Evolutionary conservation across 768 basidiomycete genomes (phyloP).

Genomic region (Gymnopilus dilepis): DNA sequence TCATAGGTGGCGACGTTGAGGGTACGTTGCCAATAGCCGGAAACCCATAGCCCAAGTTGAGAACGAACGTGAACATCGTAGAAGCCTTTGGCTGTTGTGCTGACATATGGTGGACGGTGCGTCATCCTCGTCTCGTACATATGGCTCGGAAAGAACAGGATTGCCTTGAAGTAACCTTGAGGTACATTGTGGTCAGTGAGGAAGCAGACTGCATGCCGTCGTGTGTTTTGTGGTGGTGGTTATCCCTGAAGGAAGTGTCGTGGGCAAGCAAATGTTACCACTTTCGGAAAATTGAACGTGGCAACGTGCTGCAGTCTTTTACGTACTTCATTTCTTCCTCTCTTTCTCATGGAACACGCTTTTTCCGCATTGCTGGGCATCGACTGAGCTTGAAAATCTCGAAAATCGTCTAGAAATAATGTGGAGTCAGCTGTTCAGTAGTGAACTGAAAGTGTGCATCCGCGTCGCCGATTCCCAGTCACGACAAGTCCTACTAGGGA

Average conservation of each 20-base stretch:
- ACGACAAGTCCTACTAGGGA: no score
- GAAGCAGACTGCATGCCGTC: neutral
- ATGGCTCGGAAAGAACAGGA: neutral
- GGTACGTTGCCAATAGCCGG: neutral
- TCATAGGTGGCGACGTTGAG: neutral
- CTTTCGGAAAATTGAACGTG: neutral
- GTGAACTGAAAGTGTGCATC: neutral
- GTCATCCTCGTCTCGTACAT: neutral
- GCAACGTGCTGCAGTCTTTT: slow-evolving; percentile 6
- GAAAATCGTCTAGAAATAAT: neutral
- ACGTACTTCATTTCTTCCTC: neutral
- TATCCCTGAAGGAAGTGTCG: slow-evolving; percentile 2
- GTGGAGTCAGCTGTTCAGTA: neutral
- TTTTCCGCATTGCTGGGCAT: neutral
- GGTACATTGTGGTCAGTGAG: neutral
- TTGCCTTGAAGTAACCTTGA: slow-evolving; percentile 9
- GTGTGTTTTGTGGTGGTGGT: neutral
- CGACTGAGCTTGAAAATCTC: neutral
- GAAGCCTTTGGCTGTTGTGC: neutral
- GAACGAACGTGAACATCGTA: neutral
- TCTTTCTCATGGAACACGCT: neutral
- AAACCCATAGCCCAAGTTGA: neutral
- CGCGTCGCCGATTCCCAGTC: neutral
- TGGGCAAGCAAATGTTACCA: slow-evolving; percentile 2
- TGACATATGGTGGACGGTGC: neutral